A percentile compares a stretch with the other conserved stretches of the same genome.
Conservation (phyloP, 140 eudicot genomes). For the Oenanthe javanica region DNA sequence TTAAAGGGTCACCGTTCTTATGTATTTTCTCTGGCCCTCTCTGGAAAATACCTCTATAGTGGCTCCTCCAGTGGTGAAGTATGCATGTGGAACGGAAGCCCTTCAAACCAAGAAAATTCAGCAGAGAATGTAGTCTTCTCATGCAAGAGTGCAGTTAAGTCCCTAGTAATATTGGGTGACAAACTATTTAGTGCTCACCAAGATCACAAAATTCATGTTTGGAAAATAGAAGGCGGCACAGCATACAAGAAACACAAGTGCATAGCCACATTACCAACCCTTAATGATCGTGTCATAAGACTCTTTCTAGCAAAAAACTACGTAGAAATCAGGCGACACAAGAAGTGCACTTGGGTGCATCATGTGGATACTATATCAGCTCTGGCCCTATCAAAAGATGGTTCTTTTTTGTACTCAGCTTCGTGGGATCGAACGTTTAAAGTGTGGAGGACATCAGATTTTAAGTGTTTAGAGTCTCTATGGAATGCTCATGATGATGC, state of each 20-base stretch:
- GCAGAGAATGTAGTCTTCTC: constrained; percentile 1
- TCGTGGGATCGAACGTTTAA: constrained; percentile 13
- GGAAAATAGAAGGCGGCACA: constrained; percentile 23
- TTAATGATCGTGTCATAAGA: constrained; percentile 28
- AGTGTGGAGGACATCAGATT: constrained; percentile 9
- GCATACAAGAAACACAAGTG: constrained; percentile 16
- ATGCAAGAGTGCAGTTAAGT: constrained; percentile 28
- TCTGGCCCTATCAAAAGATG: constrained; percentile 13
- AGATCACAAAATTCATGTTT: constrained; percentile 22
- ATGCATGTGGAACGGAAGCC: constrained; percentile 24
- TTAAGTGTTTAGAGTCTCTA: neutral
- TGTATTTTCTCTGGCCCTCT: constrained; percentile 32
- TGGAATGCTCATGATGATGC: constrained; percentile 12
- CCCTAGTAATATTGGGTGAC: constrained; percentile 22
- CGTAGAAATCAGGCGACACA: constrained; percentile 30
- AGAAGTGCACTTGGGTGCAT: constrained; percentile 45
- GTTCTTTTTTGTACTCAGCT: constrained; percentile 3
- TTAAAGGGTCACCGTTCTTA: constrained; percentile 41
- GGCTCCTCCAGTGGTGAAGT: constrained; percentile 36
- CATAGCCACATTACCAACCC: constrained; percentile 30
- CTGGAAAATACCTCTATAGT: constrained; percentile 34
- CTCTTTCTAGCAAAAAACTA: constrained; percentile 28
- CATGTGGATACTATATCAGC: constrained; percentile 18
- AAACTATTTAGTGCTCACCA: constrained; percentile 36
- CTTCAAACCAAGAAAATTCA: neutral